phyloP scores from a whole-genome alignment of 345 rosid genomes.

The Barbarea vulgaris region DNA sequence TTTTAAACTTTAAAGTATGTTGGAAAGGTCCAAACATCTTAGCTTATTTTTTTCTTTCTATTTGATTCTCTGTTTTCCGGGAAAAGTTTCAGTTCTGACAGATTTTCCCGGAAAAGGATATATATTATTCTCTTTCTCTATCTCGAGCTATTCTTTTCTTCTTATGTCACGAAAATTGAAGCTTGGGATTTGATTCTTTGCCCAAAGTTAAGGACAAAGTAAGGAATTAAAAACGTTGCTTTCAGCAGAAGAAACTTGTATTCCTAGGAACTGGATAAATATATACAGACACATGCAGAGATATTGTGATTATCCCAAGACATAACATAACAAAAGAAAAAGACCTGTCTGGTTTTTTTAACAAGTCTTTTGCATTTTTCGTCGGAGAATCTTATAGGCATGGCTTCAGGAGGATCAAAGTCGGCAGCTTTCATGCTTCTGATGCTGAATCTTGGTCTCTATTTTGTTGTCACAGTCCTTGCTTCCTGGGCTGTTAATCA shows the following conservation, averaged over 20 bases:
- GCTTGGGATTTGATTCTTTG: constrained; percentile 46
- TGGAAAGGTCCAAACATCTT: neutral
- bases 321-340: constrained; percentile 10
- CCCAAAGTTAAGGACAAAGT: constrained; percentile 23
- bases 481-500: constrained; percentile 86
- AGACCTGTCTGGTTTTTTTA: constrained; percentile 6
- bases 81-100: neutral
- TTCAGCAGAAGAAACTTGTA: constrained; percentile 44
- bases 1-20: neutral
- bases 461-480: constrained; percentile 58
- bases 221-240: constrained; percentile 48
- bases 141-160: constrained; percentile 28
- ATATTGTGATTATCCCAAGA: constrained; percentile 31
- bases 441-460: constrained; percentile 66
- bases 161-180: neutral
- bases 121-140: neutral
- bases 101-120: neutral
- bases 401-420: constrained; percentile 72
- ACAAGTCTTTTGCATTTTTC: neutral
- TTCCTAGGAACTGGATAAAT: constrained; percentile 24
- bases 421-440: constrained; percentile 66
- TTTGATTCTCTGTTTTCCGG: neutral
- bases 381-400: constrained; percentile 40
- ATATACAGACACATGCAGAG: constrained; percentile 7
- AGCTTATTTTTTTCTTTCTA: neutral